These are phyloP conservation scores for Adansonia rubrostipa DNA, from an alignment of 441 rosid genomes.

Conservation along the genomic window DNA sequence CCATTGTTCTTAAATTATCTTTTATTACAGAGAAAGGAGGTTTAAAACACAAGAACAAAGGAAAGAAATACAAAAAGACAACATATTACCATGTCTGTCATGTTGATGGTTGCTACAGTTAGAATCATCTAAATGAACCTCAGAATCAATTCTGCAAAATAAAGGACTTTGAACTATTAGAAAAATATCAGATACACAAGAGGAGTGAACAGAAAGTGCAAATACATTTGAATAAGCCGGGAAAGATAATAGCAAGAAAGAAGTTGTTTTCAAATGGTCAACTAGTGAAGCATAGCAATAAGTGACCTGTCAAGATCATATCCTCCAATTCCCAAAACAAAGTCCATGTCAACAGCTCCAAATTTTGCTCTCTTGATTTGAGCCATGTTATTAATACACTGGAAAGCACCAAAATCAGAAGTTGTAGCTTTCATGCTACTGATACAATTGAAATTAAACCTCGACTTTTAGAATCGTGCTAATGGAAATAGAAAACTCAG, in stretches of 20 bases:
- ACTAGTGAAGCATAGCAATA: conserved; percentile 20
- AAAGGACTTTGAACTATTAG: conserved; percentile 1
- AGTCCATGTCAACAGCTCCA: conserved; percentile 73
- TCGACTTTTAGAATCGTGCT: not conserved
- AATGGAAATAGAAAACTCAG: not conserved
- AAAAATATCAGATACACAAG: conserved; percentile 20
- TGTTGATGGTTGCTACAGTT: conserved; percentile 33
- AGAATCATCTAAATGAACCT: conserved; percentile 47
- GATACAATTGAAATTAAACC: not conserved
- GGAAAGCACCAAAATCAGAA: conserved; percentile 30
- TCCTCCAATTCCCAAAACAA: conserved; percentile 78
- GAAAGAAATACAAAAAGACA: not conserved
- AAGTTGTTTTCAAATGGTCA: not conserved
- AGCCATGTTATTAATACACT: conserved; percentile 71
- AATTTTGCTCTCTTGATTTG: conserved; percentile 57
- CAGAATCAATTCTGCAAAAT: conserved; percentile 64
- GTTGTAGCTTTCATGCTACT: not conserved
- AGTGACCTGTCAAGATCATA: conserved; percentile 73
- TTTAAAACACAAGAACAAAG: not conserved
- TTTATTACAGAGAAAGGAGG: not conserved
- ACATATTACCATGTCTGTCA: conserved; percentile 42
- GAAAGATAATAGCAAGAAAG: not conserved
- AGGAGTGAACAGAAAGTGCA: not conserved
- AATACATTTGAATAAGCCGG: conserved; percentile 7
- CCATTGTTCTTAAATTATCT: conserved; percentile 6